Evolutionary conservation across 2,329 filamentous ascomycete species (phyloP).

Genomic region (Furcasterigmium sp.): DNA sequence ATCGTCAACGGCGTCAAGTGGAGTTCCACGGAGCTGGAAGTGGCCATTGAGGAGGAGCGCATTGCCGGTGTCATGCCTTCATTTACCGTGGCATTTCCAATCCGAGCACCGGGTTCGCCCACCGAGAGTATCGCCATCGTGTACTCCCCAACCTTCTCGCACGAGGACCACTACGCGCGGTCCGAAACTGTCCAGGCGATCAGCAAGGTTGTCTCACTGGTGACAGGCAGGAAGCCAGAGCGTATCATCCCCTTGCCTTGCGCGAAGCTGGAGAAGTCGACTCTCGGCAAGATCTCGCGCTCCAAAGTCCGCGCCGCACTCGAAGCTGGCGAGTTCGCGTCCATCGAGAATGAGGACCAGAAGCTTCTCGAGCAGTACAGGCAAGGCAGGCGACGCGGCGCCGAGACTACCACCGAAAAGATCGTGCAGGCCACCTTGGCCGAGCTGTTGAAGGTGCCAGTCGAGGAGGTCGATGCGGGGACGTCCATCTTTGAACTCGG

Average conservation of each 20-base stretch:
- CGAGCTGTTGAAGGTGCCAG: constrained; percentile 9
- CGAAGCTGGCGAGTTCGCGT: constrained; percentile 20
- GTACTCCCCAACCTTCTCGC: constrained; percentile 25
- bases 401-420: constrained; percentile 14
- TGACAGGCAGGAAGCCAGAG: constrained; percentile 3
- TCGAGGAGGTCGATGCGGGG: constrained; percentile 14
- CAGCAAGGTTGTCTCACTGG: constrained; percentile 4
- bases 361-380: constrained; percentile 11
- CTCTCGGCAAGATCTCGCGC: constrained; percentile 35
- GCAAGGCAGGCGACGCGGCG: constrained; percentile 9
- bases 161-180: constrained; percentile 15
- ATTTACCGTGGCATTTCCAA: constrained; percentile 33
- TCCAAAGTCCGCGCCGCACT: constrained; percentile 29
- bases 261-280: constrained; percentile 14
- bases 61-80: constrained; percentile 16
- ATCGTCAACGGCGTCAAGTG: constrained; percentile 43
- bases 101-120: constrained; percentile 2
- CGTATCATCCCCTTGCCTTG: constrained; percentile 6
- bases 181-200: constrained; percentile 13
- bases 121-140: constrained; percentile 34
- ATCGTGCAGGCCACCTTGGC: constrained; percentile 13
- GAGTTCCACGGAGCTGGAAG: constrained; percentile 28
- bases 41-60: constrained; percentile 26
- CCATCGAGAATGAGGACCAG: constrained; percentile 7
- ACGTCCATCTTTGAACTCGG: constrained; percentile 25